Base-by-base conservation (phyloP, 176 grass and related monocot species). In the Carex scoparia region DNA sequence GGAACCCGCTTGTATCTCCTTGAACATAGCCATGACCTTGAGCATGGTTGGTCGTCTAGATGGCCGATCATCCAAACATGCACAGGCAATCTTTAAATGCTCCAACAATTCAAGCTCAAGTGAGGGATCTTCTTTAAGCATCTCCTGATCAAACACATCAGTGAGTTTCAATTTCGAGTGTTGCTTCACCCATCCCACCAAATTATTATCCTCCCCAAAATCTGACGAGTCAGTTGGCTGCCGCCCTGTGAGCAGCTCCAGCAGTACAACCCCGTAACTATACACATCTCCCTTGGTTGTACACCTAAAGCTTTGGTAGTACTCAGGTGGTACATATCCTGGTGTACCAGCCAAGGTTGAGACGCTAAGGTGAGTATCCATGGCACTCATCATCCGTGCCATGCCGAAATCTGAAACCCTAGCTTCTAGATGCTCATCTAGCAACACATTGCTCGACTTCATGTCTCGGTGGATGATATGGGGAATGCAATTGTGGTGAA, bases 21-120 rank as follows among this genome's bases (percentile, higher is more conserved):
- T 95, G 85, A 99, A 99, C 96, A 99, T 99, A 55, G 90, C 51
- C 93, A 99, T 95, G 7, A 99, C 93, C 88, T 91, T 95, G n/a
- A 99, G 33, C 93, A 99, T 99, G 1, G 91, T 99, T 7, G 96
- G 96, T 23, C 96, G 85, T 76, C 83, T 88, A 0, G 87, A 79
- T 1, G 90, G 93, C 85, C 87, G 72, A 69, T 99, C 90, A 40
- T 99, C 91, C 80, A 99, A 85, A 84, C 96, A 99, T 2, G 84
- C 88, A 64, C 77, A 87, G 0, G 96, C 96, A 53, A 99, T 91
- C 68, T 94, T 95, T 69, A 99, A 84, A 88, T 99, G 96, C 87
- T 99, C 91, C 77, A 89, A 84, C 12, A 99, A 90, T 83, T 99
- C 96, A 31, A 92, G 62, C 84, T 94, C 87, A 15, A 95, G 59